Conservation (phyloP, 2,329 filamentous ascomycete species). For the Diaporthe sp. region DNA sequence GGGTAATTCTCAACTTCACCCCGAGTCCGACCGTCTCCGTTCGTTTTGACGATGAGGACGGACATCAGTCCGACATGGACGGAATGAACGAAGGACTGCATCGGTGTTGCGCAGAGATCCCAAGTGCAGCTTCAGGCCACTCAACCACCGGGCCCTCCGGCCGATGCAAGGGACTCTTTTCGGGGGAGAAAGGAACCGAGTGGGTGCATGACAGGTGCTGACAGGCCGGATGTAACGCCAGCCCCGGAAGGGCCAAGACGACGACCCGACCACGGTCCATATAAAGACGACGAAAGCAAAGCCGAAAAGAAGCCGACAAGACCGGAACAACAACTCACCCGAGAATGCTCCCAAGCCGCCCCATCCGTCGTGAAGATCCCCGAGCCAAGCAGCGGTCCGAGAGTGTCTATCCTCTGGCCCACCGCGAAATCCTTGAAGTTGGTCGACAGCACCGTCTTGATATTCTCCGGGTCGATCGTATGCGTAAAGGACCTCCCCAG, state of each 20-base stretch:
- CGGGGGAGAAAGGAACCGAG: neutral
- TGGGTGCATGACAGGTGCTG: conserved; percentile 19
- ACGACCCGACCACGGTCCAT: neutral
- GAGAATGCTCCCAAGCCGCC: conserved; percentile 20
- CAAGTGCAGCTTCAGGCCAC: neutral
- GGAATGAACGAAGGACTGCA: neutral
- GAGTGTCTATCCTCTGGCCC: conserved; percentile 14
- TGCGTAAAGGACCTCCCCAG: conserved; percentile 13
- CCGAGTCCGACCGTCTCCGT: neutral
- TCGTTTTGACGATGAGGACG: neutral
- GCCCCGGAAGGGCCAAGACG: neutral
- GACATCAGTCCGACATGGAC: neutral
- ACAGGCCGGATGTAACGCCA: conserved; percentile 4
- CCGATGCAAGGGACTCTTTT: conserved; percentile 11
- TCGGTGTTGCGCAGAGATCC: neutral
- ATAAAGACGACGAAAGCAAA: conserved; percentile 1
- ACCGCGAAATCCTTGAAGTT: conserved; percentile 30
- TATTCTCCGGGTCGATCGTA: conserved; percentile 37
- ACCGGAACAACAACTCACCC: conserved; percentile 11
- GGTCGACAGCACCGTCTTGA: conserved; percentile 35
- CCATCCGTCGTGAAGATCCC: conserved; percentile 29
- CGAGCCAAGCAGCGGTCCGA: conserved; percentile 31
- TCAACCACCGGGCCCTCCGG: neutral
- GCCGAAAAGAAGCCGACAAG: no score
- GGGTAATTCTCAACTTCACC: neutral